Evolutionary conservation across 1,284 basidiomycete species (phyloP).

Genomic region (Veloboletus limbatus): DNA sequence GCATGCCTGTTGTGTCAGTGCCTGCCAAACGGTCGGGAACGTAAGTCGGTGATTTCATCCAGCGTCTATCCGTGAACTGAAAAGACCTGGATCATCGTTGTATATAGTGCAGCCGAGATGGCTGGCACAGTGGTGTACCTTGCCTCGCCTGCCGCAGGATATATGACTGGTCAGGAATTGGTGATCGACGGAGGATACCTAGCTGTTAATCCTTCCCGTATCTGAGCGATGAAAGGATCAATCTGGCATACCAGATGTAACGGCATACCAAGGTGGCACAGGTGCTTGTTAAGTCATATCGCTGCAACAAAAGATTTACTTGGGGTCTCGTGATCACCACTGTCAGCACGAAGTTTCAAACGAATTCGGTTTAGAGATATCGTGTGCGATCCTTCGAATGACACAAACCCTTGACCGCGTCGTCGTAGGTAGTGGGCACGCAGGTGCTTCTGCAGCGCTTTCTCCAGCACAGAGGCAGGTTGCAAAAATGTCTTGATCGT

Average conservation of each 20-base stretch:
- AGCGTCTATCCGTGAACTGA: neutral
- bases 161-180: slow-evolving; percentile 73
- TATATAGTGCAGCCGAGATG: slow-evolving; percentile 65
- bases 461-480: slow-evolving; percentile 56
- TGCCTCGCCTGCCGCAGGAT: slow-evolving; percentile 65
- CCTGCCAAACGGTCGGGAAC: slow-evolving; percentile 63
- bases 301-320: too few species aligned
- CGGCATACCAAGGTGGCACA: too few species aligned
- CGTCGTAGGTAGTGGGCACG: slow-evolving; percentile 66
- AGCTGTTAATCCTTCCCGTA: slow-evolving; percentile 62
- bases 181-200: slow-evolving; percentile 70
- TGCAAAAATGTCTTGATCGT: slow-evolving; percentile 59
- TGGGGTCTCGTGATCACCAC: too few species aligned
- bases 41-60: slow-evolving; percentile 43
- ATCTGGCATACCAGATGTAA: neutral
- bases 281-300: too few species aligned
- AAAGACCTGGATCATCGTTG: slow-evolving; percentile 1
- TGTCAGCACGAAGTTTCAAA: too few species aligned
- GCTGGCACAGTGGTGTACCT: slow-evolving; percentile 74
- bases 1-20: slow-evolving; percentile 53
- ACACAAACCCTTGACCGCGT: slow-evolving; percentile 47
- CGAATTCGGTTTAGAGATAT: too few species aligned
- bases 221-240: slow-evolving; percentile 9
- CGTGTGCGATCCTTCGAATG: slow-evolving; percentile 13
- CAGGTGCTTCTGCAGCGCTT: slow-evolving; percentile 63